Base-by-base conservation (phyloP, 768 basidiomycete species). In the Rhodotorula paludigena region DNA sequence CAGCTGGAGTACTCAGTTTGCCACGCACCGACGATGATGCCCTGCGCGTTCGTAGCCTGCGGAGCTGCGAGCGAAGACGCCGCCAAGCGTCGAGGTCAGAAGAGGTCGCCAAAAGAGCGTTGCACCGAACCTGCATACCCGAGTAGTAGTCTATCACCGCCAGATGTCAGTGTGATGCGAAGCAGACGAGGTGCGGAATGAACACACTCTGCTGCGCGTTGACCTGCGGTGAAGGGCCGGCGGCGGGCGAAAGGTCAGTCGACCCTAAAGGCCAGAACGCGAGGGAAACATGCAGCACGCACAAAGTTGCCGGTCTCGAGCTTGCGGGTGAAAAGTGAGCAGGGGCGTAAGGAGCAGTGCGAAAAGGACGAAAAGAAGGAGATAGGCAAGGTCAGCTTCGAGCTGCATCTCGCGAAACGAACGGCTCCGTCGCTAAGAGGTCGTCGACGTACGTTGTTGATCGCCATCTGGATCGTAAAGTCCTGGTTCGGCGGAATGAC, bases 381-480 rank as follows among this genome's bases (percentile, higher is more conserved):
- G 35, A 4, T 5, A 30, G 38, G n/a, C 47, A n/a, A 18, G 16
- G 63, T 81, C 75, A 75, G 84, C 72, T 2, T 41, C 41, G 41
- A 20, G 11, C 20, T 41, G 11, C 41, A n/a, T n/a, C n/a, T n/a
- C n/a, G n/a, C n/a, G n/a, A n/a, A n/a, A n/a, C 41, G 41, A 20
- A 14, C 25, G 44, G 44, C 15, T 18, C 12, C 20, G 69, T 79
- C 80, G 63, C 77, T 71, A 18, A 2, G 21, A 49, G 41, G 36
- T 5, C n/a, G 25, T 25, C 7, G 4, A n/a, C 70, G 54, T 36
- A 77, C 73, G 41, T 75, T 75, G n/a, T 64, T 71, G 63, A 84
- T 82, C 42, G 76, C 78, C 77, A 87, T 81, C 30, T 76, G 72
- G 72, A 86, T 81, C 16, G 81, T 84, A 78, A 87, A 86, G 4